Conservation (phyloP, 768 basidiomycete species). For the Tulasnella sp. region DNA sequence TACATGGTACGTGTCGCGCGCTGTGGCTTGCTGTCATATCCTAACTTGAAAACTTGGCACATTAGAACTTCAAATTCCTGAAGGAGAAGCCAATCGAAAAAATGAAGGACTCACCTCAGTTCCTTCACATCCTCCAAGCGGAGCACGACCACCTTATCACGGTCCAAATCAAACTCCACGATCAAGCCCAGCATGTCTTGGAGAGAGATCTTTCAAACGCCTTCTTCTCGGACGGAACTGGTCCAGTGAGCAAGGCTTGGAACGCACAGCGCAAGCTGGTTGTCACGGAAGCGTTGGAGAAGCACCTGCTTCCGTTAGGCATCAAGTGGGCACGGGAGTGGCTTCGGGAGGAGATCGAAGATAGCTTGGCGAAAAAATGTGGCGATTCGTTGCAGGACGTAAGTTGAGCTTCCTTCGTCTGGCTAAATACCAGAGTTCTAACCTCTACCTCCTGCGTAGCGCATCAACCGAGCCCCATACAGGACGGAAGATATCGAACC, state of each 20-base stretch:
- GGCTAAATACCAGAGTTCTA: conserved; percentile 4
- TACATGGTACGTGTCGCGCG: conserved; percentile 40
- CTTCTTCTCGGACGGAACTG: conserved; percentile 78
- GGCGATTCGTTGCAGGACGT: conserved; percentile 67
- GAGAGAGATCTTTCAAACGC: conserved; percentile 73
- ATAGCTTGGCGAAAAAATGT: conserved; percentile 66
- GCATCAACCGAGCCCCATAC: conserved; percentile 79
- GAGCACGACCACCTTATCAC: conserved; percentile 85
- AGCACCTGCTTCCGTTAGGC: conserved; percentile 77
- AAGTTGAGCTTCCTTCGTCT: conserved; percentile 32
- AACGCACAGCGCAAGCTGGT: conserved; percentile 78
- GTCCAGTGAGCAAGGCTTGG: conserved; percentile 84
- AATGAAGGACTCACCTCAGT: conserved; percentile 71
- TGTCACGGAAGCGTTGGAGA: conserved; percentile 71
- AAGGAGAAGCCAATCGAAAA: conserved; percentile 66
- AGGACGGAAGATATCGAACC: conserved; percentile 55
- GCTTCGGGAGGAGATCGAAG: conserved; percentile 86
- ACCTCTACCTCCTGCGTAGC: conserved; percentile 43
- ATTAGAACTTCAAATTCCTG: conserved; percentile 92
- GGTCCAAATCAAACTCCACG: conserved; percentile 63
- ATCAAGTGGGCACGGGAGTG: conserved; percentile 87
- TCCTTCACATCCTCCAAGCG: conserved; percentile 84
- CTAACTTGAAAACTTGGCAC: conserved; percentile 1
- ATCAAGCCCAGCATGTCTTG: conserved; percentile 59
- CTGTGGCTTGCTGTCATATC: conserved; percentile 31